Evolutionary conservation across 495 filamentous ascomycete species (phyloP).

Genomic region (Penicillium longicatenatum): DNA sequence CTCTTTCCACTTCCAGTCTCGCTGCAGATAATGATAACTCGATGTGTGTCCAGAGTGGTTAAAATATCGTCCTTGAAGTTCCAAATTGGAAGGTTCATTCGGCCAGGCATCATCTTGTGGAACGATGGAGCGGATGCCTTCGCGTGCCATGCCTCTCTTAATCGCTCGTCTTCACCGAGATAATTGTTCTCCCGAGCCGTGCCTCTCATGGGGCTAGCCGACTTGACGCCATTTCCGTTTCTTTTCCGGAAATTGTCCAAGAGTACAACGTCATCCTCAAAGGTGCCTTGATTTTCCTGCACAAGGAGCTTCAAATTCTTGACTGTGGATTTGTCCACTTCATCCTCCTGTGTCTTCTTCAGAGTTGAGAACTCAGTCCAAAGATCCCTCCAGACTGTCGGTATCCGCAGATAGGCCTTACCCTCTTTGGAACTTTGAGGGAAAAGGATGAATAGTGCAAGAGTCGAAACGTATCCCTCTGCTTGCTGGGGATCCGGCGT

Average conservation of each 20-base stretch:
- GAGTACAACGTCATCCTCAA: conserved; percentile 74
- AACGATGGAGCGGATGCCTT: conserved; percentile 63
- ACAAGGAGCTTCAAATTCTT: conserved; percentile 48
- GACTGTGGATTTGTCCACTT: conserved; percentile 65
- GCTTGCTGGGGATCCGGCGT: conserved; percentile 78
- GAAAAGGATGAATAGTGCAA: conserved; percentile 79
- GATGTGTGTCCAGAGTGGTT: conserved; percentile 68
- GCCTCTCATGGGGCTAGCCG: conserved; percentile 39
- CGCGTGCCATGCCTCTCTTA: conserved; percentile 68
- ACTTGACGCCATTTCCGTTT: conserved; percentile 57
- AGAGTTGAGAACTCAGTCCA: conserved; percentile 75
- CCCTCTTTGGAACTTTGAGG: conserved; percentile 77
- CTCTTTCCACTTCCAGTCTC: conserved; percentile 98
- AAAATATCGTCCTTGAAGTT: conserved; percentile 76
- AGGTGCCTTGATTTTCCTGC: conserved; percentile 43
- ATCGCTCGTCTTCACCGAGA: conserved; percentile 45
- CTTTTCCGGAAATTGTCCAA: conserved; percentile 64
- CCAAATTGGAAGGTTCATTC: conserved; percentile 87
- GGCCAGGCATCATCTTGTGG: conserved; percentile 49
- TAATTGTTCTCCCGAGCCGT: conserved; percentile 43
- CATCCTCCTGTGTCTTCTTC: conserved; percentile 68
- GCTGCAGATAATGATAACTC: conserved; percentile 87
- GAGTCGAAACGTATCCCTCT: conserved; percentile 81
- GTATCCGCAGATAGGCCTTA: conserved; percentile 77
- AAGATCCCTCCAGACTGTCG: conserved; percentile 78